Conservation (phyloP, 768 basidiomycete species). For the Boletus rubroflammeus region DNA sequence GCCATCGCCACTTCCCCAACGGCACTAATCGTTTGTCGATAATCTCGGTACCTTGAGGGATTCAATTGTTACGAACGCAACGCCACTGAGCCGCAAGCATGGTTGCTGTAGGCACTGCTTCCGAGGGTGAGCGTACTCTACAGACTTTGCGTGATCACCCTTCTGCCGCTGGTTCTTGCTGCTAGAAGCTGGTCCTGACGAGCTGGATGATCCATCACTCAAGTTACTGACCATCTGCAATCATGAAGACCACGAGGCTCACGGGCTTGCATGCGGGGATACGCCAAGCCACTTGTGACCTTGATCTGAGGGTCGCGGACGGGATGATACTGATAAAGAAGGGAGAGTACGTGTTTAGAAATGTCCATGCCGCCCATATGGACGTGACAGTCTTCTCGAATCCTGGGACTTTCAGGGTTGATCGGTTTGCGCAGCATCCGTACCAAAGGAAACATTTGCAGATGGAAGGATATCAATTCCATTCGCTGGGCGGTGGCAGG, state of each 20-base stretch:
- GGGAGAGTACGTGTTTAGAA: slow-evolving; percentile 19
- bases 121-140: not conserved
- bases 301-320: slow-evolving; percentile 11
- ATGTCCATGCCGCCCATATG: slow-evolving; percentile 20
- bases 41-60: not conserved
- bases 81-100: not conserved
- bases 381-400: slow-evolving; percentile 10
- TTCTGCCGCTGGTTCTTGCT: not conserved
- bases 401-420: slow-evolving; percentile 13
- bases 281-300: slow-evolving; percentile 16
- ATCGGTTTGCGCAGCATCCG: slow-evolving; percentile 18
- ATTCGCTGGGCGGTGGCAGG: slow-evolving; percentile 16
- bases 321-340: slow-evolving; percentile 14
- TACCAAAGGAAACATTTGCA: slow-evolving; percentile 13
- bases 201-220: slow-evolving; percentile 18
- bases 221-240: slow-evolving; percentile 20
- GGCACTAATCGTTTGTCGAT: not conserved
- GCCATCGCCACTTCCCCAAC: not conserved
- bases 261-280: slow-evolving; percentile 14
- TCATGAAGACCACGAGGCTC: slow-evolving; percentile 28
- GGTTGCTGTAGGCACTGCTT: not conserved
- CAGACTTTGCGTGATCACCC: no score
- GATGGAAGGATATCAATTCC: slow-evolving; percentile 11
- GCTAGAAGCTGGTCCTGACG: slow-evolving; percentile 6
- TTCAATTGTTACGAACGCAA: not conserved